A percentile compares a stretch with the other conserved stretches of the same genome.
Conservation (phyloP, 2,329 filamentous ascomycete genomes). For the Pestalotiopsis sp. region DNA sequence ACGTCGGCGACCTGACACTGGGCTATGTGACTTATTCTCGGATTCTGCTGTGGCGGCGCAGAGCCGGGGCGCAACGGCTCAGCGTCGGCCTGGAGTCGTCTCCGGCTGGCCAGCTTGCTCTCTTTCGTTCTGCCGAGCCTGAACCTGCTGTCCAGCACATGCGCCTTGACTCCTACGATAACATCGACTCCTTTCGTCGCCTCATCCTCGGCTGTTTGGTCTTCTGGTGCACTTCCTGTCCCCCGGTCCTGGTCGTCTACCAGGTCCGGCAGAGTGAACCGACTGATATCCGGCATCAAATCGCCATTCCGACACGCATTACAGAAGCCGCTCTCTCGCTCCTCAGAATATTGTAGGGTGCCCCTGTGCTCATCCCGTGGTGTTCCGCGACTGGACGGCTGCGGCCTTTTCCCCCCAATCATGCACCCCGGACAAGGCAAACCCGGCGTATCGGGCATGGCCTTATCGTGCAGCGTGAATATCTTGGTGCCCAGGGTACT, state of each 20-base stretch:
- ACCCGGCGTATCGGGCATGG: neutral
- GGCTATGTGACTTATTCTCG: neutral
- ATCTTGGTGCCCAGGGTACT: neutral
- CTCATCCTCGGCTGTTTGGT: neutral
- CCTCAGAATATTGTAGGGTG: neutral
- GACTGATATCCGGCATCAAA: neutral
- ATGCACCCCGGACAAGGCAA: neutral
- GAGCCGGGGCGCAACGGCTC: neutral
- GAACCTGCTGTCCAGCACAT: neutral
- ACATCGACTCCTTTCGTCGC: neutral
- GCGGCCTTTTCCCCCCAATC: neutral
- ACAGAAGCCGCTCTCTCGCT: slow-evolving; percentile 5
- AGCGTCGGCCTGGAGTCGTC: neutral
- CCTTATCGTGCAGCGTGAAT: neutral
- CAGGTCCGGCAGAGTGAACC: neutral
- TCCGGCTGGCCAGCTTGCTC: neutral
- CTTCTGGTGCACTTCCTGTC: neutral
- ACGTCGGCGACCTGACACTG: neutral
- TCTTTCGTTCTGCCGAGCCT: neutral
- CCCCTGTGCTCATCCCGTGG: neutral
- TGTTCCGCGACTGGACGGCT: neutral
- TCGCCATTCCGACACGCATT: neutral
- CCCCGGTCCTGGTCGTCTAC: neutral
- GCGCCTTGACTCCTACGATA: neutral
- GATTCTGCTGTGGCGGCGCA: neutral